A percentile compares a stretch with the other conserved stretches of the same genome.
phyloP scores from a whole-genome alignment of 805 yeast genomes.

The Wickerhamiella parazyma region DNA sequence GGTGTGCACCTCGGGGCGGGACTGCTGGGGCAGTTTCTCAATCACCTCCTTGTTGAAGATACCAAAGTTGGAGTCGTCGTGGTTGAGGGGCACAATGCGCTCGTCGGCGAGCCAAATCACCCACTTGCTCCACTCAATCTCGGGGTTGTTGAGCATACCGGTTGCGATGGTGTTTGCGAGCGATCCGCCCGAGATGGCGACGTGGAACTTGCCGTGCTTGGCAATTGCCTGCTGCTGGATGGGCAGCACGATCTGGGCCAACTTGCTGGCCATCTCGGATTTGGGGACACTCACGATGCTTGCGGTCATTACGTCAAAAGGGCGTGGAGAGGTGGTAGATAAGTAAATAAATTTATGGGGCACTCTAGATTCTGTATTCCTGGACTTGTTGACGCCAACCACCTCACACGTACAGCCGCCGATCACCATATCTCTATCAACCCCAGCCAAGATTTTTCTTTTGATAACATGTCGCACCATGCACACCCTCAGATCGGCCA shows the following conservation, averaged over 20 bases:
- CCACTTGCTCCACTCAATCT: conserved; percentile 26
- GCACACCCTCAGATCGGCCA: not conserved
- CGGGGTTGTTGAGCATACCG: conserved; percentile 48
- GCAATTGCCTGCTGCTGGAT: conserved; percentile 49
- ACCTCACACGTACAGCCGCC: too few species aligned
- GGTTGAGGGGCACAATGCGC: conserved; percentile 69
- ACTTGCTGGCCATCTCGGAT: conserved; percentile 45
- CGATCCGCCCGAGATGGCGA: conserved; percentile 89
- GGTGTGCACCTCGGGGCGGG: conserved; percentile 16
- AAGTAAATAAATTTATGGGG: not conserved
- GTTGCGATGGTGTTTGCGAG: conserved; percentile 54
- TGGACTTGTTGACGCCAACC: too few species aligned
- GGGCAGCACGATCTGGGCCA: conserved; percentile 48
- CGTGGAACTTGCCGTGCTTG: conserved; percentile 36
- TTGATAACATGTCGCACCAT: conserved; percentile 1
- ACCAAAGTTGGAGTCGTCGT: conserved; percentile 78
- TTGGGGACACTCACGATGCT: conserved; percentile 5
- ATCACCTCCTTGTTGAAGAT: conserved; percentile 55
- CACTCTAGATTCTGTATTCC: too few species aligned
- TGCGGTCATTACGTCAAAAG: conserved; percentile 3
- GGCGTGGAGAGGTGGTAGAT: not conserved
- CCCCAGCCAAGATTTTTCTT: not conserved
- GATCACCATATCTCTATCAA: too few species aligned
- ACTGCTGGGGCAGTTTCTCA: conserved; percentile 25
- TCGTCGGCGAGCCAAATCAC: conserved; percentile 81